These are phyloP conservation scores for Scedosporium minutisporum DNA, from an alignment of 2,329 filamentous ascomycete genomes.

Conservation along the genomic window DNA sequence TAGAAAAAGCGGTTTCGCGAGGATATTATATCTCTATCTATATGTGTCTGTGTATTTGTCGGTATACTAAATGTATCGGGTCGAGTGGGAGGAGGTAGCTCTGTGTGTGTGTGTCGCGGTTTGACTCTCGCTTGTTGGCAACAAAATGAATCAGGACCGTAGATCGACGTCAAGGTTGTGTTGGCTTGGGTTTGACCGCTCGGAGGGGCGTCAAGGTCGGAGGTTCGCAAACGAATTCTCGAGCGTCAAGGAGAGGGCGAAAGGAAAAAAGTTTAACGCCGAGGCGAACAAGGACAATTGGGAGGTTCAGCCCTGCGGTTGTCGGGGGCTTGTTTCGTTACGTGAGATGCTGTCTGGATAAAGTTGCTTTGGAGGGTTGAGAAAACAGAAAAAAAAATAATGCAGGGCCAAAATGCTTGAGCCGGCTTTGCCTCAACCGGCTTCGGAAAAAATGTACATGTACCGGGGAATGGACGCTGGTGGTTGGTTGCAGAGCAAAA, in stretches of 20 bases:
- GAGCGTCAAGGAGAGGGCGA: too few species aligned
- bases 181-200: too few species aligned
- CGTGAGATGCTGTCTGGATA: neutral
- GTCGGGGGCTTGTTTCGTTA: neutral
- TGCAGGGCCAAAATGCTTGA: neutral
- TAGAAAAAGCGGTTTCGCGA: neutral
- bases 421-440: neutral
- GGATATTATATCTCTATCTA: neutral
- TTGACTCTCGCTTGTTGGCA: too few species aligned
- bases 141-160: too few species aligned
- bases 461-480: too few species aligned
- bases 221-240: too few species aligned
- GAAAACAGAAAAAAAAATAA: neutral
- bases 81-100: neutral
- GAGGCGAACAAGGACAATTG: neutral
- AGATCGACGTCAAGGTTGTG: too few species aligned
- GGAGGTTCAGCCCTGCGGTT: neutral
- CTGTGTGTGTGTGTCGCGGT: too few species aligned
- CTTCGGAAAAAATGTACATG: neutral
- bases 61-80: too few species aligned
- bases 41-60: neutral
- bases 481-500: too few species aligned
- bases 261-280: too few species aligned
- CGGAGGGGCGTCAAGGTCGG: neutral
- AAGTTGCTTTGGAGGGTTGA: neutral